Conservation (phyloP, 2,329 filamentous ascomycete genomes). For the Exophiala oligosperma region DNA sequence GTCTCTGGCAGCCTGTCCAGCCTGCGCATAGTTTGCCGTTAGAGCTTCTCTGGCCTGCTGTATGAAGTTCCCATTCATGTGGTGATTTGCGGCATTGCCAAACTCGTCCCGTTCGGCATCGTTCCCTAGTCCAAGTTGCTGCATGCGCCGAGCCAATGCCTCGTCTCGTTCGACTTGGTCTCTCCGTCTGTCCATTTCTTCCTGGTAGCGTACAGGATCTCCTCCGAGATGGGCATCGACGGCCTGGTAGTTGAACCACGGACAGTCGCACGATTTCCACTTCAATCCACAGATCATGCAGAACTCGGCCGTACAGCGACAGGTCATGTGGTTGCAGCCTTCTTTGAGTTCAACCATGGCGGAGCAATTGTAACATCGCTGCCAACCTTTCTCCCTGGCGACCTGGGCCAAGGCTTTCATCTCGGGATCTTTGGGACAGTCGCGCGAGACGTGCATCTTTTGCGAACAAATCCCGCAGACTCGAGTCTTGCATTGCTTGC, state of each 20-base stretch:
- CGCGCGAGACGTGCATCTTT: constrained; percentile 67
- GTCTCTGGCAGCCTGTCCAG: constrained; percentile 34
- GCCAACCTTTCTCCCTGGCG: constrained; percentile 72
- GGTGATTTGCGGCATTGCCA: constrained; percentile 37
- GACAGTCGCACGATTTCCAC: constrained; percentile 82
- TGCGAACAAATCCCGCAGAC: constrained; percentile 74
- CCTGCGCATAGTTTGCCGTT: constrained; percentile 35
- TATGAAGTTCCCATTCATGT: constrained; percentile 63
- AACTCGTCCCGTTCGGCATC: constrained; percentile 8
- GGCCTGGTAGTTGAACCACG: constrained; percentile 69
- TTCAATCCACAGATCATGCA: constrained; percentile 81
- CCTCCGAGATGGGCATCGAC: constrained; percentile 52
- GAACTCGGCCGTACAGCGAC: constrained; percentile 79
- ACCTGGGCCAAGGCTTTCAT: constrained; percentile 54
- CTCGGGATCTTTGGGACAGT: constrained; percentile 62
- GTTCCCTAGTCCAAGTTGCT: constrained; percentile 41
- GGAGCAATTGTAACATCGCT: constrained; percentile 75
- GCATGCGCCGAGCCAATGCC: constrained; percentile 53
- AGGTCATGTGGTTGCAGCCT: constrained; percentile 86
- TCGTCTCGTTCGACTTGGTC: constrained; percentile 53
- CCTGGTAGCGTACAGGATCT: constrained; percentile 43
- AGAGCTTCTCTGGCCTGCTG: constrained; percentile 37
- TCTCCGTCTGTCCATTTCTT: constrained; percentile 48
- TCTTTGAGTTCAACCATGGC: constrained; percentile 76
- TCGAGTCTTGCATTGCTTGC: constrained; percentile 69